Percentiles rank a stretch among this genome's conserved stretches.
Conservation (phyloP, 2,329 filamentous ascomycete species). For the Colletotrichum gloeosporioides region DNA sequence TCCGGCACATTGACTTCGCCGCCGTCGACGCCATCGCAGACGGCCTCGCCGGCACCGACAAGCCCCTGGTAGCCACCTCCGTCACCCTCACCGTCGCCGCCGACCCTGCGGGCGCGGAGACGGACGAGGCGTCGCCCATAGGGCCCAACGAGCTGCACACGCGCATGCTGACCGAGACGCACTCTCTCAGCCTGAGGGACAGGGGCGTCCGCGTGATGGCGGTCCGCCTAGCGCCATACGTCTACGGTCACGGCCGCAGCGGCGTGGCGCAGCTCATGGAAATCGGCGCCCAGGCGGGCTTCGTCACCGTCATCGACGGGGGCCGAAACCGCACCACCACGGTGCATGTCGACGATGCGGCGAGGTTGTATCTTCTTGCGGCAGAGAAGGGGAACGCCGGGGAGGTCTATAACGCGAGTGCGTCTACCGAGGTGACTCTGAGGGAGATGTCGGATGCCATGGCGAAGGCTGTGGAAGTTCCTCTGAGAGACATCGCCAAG, state of each 20-base stretch:
- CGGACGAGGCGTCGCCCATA: conserved; percentile 26
- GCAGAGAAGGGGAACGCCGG: conserved; percentile 30
- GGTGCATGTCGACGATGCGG: neutral
- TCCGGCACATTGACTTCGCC: conserved; percentile 33
- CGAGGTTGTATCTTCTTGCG: neutral
- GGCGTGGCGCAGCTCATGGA: neutral
- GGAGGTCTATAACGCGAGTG: conserved; percentile 37
- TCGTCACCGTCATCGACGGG: neutral
- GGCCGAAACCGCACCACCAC: neutral
- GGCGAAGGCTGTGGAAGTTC: conserved; percentile 25
- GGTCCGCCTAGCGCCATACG: neutral
- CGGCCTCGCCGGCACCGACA: neutral
- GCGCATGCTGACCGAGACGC: neutral
- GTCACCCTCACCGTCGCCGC: conserved; percentile 31
- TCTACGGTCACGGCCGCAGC: neutral
- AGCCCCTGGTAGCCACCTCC: conserved; percentile 35
- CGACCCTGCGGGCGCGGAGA: conserved; percentile 32
- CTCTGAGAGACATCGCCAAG: conserved; percentile 23
- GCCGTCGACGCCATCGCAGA: conserved; percentile 41
- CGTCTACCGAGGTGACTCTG: conserved; percentile 33
- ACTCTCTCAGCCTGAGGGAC: accelerated
- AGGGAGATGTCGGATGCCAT: conserved; percentile 32
- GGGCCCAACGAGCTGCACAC: neutral
- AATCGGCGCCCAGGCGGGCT: neutral
- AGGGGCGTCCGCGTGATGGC: neutral